Evolutionary conservation across 2,329 filamentous ascomycete species (phyloP), one percentile per base, ranked within the genome.

Genomic region (Aspergillus sp.): DNA sequence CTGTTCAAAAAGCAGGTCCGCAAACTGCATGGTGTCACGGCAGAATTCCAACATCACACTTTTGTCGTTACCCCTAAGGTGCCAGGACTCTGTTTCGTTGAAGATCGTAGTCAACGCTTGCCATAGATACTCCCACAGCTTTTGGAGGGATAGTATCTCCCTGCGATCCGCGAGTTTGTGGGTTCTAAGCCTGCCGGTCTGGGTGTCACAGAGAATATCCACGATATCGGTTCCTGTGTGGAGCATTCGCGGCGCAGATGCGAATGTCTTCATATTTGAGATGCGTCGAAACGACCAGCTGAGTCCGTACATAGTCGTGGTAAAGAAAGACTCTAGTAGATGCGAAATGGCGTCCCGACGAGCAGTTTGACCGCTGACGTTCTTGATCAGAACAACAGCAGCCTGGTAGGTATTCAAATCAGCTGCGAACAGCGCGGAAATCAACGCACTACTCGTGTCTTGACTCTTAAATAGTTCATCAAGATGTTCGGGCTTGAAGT

Each of bases 11-110:
- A 95, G 76, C 33, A 80, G 78, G 60, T 94, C 87, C 0, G 91
- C 90, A 60, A 95, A 86, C 58, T 97, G 88, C 80, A 98, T 98
- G 9, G 87, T 86, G 61, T 95, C 88, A 54, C 93, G 83, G 62
- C 90, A 96, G 59, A 97, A 96, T 48, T 95, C 83, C 58, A 89
- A 84, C 87, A 98, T 90, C 45, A 80, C 74, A 19, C 74, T 69
- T 62, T 88, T 93, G 43, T 91, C 83, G 48, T 87, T 81, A 3
- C 71, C 67, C 41, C 70, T 65, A 26, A 80, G 73, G 53, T 88
- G 88, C 93, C 93, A 98, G 7, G 73, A 72, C 61, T 95, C 89
- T 3, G 90, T 94, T 50, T 84, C 82, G 38, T 81, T 75, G 59
- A 96, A 96, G 10, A 91, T 86, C 47, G 85, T 83, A 38, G 83